Conservation (phyloP, 2,329 filamentous ascomycete species). For the Colletotrichum sublineola region DNA sequence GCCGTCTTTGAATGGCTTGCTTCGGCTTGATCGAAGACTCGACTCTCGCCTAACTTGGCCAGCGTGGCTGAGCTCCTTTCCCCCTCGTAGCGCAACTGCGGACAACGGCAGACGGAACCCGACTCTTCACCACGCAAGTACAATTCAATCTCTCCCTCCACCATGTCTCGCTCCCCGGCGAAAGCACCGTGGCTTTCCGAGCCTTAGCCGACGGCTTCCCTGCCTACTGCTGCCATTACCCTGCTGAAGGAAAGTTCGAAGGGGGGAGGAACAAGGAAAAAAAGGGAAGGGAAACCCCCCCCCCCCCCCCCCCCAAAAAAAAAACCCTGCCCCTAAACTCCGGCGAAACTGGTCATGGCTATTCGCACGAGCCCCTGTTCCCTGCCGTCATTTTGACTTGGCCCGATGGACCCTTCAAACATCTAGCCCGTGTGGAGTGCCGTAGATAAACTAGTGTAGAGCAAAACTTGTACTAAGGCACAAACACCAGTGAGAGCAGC, state of each 20-base stretch:
- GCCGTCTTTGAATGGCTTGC: constrained; percentile 22
- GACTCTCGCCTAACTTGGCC: constrained; percentile 6
- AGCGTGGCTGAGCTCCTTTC: constrained; percentile 13
- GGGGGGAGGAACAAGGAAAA: background rate
- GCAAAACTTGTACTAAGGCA: background rate
- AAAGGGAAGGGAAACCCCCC: background rate
- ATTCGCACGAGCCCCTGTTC: constrained; percentile 8
- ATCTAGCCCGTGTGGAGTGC: constrained; percentile 4
- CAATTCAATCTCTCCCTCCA: background rate
- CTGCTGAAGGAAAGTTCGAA: background rate
- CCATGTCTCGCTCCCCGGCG: constrained; percentile 1
- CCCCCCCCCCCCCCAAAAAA: background rate
- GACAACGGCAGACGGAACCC: background rate
- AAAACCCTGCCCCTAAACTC: background rate
- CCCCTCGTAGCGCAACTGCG: background rate
- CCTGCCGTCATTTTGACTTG: constrained; percentile 14
- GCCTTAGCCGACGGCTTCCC: constrained; percentile 1
- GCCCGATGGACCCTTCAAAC: constrained; percentile 28
- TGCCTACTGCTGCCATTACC: background rate
- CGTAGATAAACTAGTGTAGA: background rate
- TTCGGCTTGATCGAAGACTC: constrained; percentile 26
- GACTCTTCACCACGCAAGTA: background rate
- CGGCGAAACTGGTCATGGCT: constrained; percentile 2
- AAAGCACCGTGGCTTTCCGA: background rate
- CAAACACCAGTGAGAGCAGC: background rate